Evolutionary conservation across 2,329 filamentous ascomycete genomes (phyloP), one percentile per base, ranked within the genome.

Genomic region (Verticillium zaregamsianum): DNA sequence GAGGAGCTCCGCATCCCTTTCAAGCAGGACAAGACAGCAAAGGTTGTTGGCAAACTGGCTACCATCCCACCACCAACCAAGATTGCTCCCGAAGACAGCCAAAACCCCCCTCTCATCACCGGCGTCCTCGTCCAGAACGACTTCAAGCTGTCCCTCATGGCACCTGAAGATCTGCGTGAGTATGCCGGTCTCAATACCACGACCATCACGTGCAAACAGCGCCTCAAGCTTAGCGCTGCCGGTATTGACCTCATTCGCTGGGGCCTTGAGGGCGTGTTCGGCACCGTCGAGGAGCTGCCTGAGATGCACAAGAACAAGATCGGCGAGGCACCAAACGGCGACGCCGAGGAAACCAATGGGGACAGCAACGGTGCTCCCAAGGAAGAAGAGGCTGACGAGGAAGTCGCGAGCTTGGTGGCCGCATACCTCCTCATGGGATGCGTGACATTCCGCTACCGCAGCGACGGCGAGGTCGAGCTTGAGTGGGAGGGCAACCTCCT

Each of bases 401-500:
- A 91, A 66, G 76, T 89, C 20, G 76, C 81, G 6, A 76, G 78
- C 67, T 73, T 86, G 62, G 73, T 85, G 63, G 78, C 85, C 59
- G 79, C 84, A 3, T 89, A 89, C 68, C 77, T 87, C 32, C 86
- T 99, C 70, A 98, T 99, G 94, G 94, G 93, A 66, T 95, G 91
- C 74, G 88, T 97, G 32, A 86, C 86, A 8, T 87, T 98, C n/a
- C 86, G 89, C 23, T 93, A 95, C 75, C 85, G 85, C 65, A 85
- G 81, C 64, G 89, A 87, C 67, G 91, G 93, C 61, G 89, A 95
- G 71, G 86, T 97, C 6, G 93, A 96, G 73, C 81, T 98, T 3
- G 93, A 97, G 76, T 99, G 95, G 95, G 94, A 98, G 74, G 95
- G 93, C 62, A 99, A 98, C 73, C 91, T 97, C 79, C 89, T 97